Evolutionary conservation across 371 early-diverging fungal species (phyloP).

Genomic region (Mucor velutinosus): DNA sequence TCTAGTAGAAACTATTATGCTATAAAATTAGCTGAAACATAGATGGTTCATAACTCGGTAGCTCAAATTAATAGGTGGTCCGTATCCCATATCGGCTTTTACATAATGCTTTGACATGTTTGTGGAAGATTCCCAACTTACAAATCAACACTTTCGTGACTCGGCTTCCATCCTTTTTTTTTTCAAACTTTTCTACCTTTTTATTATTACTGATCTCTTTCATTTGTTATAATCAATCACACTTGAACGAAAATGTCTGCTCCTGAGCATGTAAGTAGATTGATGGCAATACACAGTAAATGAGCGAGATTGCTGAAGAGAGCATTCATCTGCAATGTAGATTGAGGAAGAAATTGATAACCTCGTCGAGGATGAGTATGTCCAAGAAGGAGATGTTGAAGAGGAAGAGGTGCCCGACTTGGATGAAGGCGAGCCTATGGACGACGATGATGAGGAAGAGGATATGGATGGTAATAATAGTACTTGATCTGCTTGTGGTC

Average conservation of each 20-base stretch:
- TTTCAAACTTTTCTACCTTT: background rate
- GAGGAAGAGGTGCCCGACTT: constrained; percentile 47
- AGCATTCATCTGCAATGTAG: background rate
- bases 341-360: constrained; percentile 35
- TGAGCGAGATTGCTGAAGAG: background rate
- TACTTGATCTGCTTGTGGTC: background rate
- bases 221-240: background rate
- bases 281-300: background rate
- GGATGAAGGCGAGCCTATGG: constrained; percentile 45
- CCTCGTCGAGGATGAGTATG: constrained; percentile 50
- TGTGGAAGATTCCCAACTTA: background rate
- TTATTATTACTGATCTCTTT: background rate
- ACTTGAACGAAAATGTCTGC: constrained; percentile 11
- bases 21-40: too few relatives aligned
- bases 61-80: too few relatives aligned
- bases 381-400: constrained; percentile 30
- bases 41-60: too few relatives aligned
- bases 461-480: constrained; percentile 16
- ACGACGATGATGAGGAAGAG: constrained; percentile 46
- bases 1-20: too few relatives aligned
- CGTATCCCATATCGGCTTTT: too few relatives aligned
- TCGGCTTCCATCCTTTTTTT: background rate
- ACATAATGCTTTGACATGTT: background rate
- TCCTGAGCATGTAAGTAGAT: constrained; percentile 10
- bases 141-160: background rate